phyloP scores from a whole-genome alignment of 1,284 basidiomycete species.

The Moesziomyces parantarcticus region DNA sequence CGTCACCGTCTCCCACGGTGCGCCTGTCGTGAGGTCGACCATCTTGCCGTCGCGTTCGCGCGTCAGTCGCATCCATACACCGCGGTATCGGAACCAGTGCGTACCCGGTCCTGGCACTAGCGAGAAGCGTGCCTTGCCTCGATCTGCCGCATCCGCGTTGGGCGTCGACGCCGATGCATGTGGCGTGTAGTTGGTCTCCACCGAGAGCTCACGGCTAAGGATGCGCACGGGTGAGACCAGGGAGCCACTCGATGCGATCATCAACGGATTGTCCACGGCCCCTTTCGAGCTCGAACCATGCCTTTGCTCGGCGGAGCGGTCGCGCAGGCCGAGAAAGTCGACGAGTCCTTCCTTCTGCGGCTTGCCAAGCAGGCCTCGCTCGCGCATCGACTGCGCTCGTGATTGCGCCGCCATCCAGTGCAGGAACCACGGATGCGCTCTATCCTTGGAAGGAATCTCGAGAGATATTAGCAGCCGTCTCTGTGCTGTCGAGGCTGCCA shows the following conservation, averaged over 20 bases:
- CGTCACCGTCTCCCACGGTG: constrained; percentile 97
- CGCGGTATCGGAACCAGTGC: constrained; percentile 89
- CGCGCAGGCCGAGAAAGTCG: constrained; percentile 56
- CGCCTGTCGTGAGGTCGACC: constrained; percentile 88
- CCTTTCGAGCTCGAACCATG: neutral
- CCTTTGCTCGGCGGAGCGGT: constrained; percentile 17
- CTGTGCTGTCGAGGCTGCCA: constrained; percentile 81
- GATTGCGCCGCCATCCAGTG: constrained; percentile 85
- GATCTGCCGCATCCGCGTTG: constrained; percentile 42
- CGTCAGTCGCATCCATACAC: constrained; percentile 92
- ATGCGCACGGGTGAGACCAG: constrained; percentile 68
- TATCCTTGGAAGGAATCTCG: constrained; percentile 96
- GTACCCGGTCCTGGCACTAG: constrained; percentile 94
- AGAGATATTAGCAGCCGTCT: constrained; percentile 91
- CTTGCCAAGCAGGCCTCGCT: constrained; percentile 53
- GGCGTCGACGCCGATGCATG: constrained; percentile 39
- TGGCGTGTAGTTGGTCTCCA: constrained; percentile 76
- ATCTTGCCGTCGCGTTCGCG: constrained; percentile 81
- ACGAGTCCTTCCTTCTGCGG: constrained; percentile 52
- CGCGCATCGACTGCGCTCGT: constrained; percentile 63
- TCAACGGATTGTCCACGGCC: constrained; percentile 65
- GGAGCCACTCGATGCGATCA: constrained; percentile 64
- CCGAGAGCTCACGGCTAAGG: constrained; percentile 82
- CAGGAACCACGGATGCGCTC: constrained; percentile 95
- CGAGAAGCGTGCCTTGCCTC: constrained; percentile 75